These are phyloP conservation scores for Nitzschia putrida DNA, from an alignment of 108 stramenopile species.

Conservation along the genomic window DNA sequence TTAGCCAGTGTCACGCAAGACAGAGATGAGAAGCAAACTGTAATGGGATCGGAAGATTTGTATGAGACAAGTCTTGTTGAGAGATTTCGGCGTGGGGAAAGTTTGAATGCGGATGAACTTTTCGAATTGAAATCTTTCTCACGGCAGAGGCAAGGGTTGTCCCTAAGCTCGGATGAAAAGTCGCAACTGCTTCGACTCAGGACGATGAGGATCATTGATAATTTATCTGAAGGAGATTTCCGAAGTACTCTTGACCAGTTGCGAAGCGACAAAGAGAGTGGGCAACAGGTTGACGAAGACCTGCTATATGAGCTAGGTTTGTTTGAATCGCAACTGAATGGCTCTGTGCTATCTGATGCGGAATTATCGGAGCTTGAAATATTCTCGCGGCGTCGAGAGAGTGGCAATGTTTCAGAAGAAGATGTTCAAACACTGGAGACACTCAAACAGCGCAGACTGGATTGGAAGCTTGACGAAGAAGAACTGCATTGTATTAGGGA, in stretches of 20 bases:
- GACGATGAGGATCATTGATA: background rate
- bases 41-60: background rate
- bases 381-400: conserved; percentile 5
- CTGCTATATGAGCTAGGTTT: conserved; percentile 18
- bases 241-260: background rate
- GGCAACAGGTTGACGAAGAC: conserved; percentile 5
- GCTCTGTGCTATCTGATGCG: background rate
- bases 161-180: background rate
- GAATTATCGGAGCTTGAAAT: conserved; percentile 7
- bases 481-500: conserved; percentile 2
- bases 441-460: background rate
- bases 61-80: conserved; percentile 6
- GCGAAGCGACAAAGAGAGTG: background rate
- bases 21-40: no score
- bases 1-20: no score
- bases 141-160: background rate
- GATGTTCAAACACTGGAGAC: conserved; percentile 16
- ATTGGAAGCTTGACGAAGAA: conserved; percentile 5
- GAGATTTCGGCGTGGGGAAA: conserved; percentile 1
- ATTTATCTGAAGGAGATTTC: background rate
- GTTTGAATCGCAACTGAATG: background rate
- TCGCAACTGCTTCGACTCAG: background rate
- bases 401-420: conserved; percentile 13
- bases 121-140: conserved; percentile 3
- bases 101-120: conserved; percentile 13